Percentiles rank a stretch among this genome's conserved stretches.
phyloP scores from a whole-genome alignment of 1,284 basidiomycete genomes.

The Leccinum ponderosum region DNA sequence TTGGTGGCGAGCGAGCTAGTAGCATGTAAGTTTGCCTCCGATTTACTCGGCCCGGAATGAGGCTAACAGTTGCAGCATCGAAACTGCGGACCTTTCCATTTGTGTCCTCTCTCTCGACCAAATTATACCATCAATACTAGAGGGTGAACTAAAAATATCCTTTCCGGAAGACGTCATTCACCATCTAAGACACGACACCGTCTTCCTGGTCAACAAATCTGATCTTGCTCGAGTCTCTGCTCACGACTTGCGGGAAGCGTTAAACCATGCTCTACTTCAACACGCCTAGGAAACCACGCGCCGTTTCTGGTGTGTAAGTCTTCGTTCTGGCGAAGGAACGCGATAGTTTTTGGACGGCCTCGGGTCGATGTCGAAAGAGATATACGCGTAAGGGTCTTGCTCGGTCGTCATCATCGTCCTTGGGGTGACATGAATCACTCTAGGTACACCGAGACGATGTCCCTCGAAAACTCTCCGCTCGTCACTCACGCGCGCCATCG shows the following conservation, averaged over 20 bases:
- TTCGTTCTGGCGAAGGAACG: slow-evolving; percentile 60
- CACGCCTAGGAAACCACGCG: background rate
- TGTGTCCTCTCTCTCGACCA: slow-evolving; percentile 75
- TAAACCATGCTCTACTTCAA: slow-evolving; percentile 10
- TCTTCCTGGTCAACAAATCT: slow-evolving; percentile 50
- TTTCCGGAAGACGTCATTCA: slow-evolving; percentile 49
- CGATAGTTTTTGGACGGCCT: slow-evolving; percentile 59
- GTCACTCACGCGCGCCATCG: slow-evolving; percentile 82
- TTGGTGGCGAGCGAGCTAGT: slow-evolving; percentile 76
- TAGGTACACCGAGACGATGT: slow-evolving; percentile 24
- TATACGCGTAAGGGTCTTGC: slow-evolving; percentile 41
- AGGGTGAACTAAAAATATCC: slow-evolving; percentile 24
- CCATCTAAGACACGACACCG: slow-evolving; percentile 55
- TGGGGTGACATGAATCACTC: background rate
- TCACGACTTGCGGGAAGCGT: slow-evolving; percentile 7
- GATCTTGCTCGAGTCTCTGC: slow-evolving; percentile 46
- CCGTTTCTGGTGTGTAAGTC: slow-evolving; percentile 59
- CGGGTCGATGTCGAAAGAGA: slow-evolving; percentile 49
- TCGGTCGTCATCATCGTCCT: background rate
- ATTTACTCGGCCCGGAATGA: slow-evolving; percentile 1
- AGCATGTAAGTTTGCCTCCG: slow-evolving; percentile 49
- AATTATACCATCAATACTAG: slow-evolving; percentile 27
- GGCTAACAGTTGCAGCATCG: slow-evolving; percentile 47
- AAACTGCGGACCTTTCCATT: slow-evolving; percentile 67
- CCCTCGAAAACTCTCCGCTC: slow-evolving; percentile 45